Percentiles rank a stretch among this genome's conserved stretches.
phyloP scores from a whole-genome alignment of 106 monocot species.

The Acorus gramineus region DNA sequence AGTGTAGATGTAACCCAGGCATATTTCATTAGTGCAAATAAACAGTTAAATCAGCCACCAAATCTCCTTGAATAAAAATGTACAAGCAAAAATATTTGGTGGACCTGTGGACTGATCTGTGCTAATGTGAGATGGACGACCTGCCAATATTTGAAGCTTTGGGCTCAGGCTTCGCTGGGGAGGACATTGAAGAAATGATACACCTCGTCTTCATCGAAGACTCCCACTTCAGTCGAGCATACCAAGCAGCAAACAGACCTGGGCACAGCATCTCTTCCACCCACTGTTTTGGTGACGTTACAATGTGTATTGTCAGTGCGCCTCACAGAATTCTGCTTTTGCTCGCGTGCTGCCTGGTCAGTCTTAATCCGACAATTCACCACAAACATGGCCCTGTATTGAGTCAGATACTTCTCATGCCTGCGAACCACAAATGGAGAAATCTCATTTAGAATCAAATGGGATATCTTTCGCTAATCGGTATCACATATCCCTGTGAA shows the following conservation, averaged over 20 bases:
- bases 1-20: too few relatives aligned
- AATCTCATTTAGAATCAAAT: too few relatives aligned
- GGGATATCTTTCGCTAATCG: too few relatives aligned
- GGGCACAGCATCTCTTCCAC: conserved; percentile 13
- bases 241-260: conserved; percentile 73
- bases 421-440: conserved; percentile 13
- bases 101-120: too few relatives aligned
- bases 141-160: too few relatives aligned
- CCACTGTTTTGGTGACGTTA: conserved; percentile 8
- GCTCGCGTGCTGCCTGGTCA: conserved; percentile 44
- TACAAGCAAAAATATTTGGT: too few relatives aligned
- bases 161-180: conserved; percentile 66
- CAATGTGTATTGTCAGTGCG: conserved; percentile 12
- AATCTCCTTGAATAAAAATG: too few relatives aligned
- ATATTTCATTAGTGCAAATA: too few relatives aligned
- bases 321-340: conserved; percentile 21
- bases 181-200: conserved; percentile 97
- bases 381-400: conserved; percentile 96
- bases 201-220: conserved; percentile 64
- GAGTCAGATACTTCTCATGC: conserved; percentile 88
- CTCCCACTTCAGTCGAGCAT: conserved; percentile 85
- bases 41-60: too few relatives aligned
- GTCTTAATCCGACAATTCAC: conserved; percentile 59
- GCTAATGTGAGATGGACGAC: too few relatives aligned
- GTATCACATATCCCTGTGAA: too few relatives aligned